Evolutionary conservation across 306 rosid species (phyloP).

Genomic region (Corylus heterophylla): DNA sequence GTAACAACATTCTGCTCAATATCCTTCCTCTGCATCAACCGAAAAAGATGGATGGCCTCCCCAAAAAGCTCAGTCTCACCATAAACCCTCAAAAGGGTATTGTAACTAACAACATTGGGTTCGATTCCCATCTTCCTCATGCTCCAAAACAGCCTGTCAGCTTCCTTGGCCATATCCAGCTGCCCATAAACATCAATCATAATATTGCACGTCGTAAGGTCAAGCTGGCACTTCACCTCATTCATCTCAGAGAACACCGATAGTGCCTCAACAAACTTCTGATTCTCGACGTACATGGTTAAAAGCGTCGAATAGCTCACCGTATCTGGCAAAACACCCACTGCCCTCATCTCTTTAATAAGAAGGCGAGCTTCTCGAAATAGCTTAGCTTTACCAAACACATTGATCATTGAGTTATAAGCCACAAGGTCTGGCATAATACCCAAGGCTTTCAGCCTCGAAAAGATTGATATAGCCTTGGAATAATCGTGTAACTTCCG

Average conservation of each 20-base stretch:
- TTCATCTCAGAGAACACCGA: conserved; percentile 80
- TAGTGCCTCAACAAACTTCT: conserved; percentile 83
- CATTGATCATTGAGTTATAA: conserved; percentile 81
- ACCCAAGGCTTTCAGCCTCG: conserved; percentile 53
- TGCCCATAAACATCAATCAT: conserved; percentile 97
- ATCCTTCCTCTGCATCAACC: conserved; percentile 84
- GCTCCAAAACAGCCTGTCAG: conserved; percentile 91
- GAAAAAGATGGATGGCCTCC: conserved; percentile 86
- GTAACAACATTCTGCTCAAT: conserved; percentile 79
- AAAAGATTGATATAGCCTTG: conserved; percentile 80
- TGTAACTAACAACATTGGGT: conserved; percentile 86
- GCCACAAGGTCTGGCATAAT: conserved; percentile 77
- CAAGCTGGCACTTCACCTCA: conserved; percentile 57
- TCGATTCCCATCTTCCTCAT: conserved; percentile 84
- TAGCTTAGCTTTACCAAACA: conserved; percentile 86
- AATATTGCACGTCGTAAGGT: conserved; percentile 79
- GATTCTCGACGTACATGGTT: conserved; percentile 66
- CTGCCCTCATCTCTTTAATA: conserved; percentile 72
- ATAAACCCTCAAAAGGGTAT: conserved; percentile 88
- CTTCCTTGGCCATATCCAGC: conserved; percentile 90
- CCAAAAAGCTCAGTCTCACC: conserved; percentile 91
- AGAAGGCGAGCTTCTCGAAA: conserved; percentile 76
- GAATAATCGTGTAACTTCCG: conserved; percentile 75
- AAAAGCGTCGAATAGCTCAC: conserved; percentile 78
- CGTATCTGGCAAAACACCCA: conserved; percentile 60